Percentiles rank a stretch among this genome's conserved stretches.
Conservation (phyloP, 2,329 filamentous ascomycete species). For the Phaeomoniella chlamydospora region DNA sequence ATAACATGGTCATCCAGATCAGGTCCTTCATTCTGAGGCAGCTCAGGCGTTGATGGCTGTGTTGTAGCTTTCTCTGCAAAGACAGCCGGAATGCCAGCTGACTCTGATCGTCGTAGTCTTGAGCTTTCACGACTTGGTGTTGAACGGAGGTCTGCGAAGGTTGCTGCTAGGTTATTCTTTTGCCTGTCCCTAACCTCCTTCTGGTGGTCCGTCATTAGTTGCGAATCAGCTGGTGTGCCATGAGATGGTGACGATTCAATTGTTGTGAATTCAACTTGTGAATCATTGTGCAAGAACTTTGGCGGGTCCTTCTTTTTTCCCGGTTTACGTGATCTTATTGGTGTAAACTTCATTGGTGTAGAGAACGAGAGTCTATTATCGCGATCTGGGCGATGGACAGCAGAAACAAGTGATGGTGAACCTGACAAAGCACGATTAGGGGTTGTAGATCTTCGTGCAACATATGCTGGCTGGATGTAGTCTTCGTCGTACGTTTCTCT, state of each 20-base stretch:
- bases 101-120: slow-evolving; percentile 2
- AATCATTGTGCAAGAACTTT: slow-evolving; percentile 62
- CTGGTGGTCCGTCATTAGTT: slow-evolving; percentile 65
- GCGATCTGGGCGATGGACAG: neutral
- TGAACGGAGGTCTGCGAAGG: slow-evolving; percentile 56
- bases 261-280: slow-evolving; percentile 62
- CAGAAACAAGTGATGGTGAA: neutral
- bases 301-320: slow-evolving; percentile 20
- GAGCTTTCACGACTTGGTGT: slow-evolving; percentile 22
- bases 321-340: neutral
- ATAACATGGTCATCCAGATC: slow-evolving; percentile 7
- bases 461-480: neutral
- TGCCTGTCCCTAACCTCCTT: slow-evolving; percentile 65
- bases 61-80: slow-evolving; percentile 7
- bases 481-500: neutral
- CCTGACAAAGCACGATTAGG: neutral
- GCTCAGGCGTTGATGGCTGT: slow-evolving; percentile 9
- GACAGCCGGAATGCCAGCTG: slow-evolving; percentile 4
- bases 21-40: slow-evolving; percentile 7
- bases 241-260: slow-evolving; percentile 47
- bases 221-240: slow-evolving; percentile 41
- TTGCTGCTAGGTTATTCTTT: slow-evolving; percentile 41
- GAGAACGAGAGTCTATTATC: neutral
- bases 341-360: too few relatives aligned
- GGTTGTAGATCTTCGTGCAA: neutral